A percentile compares a stretch with the other conserved stretches of the same genome.
Evolutionary conservation across 441 rosid species (phyloP).

Genomic region (Populus hybrid): DNA sequence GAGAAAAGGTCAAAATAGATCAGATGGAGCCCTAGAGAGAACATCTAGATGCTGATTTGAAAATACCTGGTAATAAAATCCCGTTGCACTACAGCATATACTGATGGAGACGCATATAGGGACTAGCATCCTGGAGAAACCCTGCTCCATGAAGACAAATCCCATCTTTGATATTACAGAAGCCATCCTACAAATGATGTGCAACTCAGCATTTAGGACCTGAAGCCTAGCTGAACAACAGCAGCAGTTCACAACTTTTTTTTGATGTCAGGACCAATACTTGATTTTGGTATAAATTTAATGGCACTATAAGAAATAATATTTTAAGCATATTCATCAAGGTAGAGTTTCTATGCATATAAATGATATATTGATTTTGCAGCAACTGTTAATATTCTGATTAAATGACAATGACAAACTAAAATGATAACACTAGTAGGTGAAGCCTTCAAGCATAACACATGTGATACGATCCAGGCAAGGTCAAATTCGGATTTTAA

Average conservation of each 20-base stretch:
- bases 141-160: constrained; percentile 85
- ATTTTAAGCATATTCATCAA: background rate
- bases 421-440: background rate
- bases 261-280: background rate
- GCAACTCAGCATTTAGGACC: constrained; percentile 15
- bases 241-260: background rate
- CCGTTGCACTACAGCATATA: constrained; percentile 83
- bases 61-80: constrained; percentile 89
- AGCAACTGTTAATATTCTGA: background rate
- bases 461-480: no score
- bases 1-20: background rate
- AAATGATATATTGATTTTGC: background rate
- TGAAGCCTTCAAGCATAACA: background rate
- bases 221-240: background rate
- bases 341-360: background rate
- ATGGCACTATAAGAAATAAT: background rate
- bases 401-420: background rate
- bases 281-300: background rate
- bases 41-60: background rate
- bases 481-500: no score
- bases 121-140: constrained; percentile 63
- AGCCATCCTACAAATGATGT: constrained; percentile 61
- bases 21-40: background rate
- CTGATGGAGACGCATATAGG: constrained; percentile 83
- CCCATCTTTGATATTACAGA: constrained; percentile 98